Conservation (phyloP, 129 eudicot species). For the Tagetes erecta region DNA sequence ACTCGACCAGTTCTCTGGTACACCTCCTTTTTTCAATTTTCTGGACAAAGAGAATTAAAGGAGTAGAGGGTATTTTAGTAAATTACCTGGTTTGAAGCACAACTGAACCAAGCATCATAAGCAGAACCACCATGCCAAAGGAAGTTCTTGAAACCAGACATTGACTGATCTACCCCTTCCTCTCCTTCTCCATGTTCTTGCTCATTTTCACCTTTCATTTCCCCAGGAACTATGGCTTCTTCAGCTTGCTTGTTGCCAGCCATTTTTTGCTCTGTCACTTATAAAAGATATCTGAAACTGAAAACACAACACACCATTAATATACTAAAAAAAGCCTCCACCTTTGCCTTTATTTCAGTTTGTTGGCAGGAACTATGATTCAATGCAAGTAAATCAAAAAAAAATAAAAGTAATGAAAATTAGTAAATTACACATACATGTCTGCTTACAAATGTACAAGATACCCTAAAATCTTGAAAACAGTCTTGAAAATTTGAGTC, state of each 20-base stretch:
- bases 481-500: neutral
- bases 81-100: slow-evolving; percentile 75
- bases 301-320: slow-evolving; percentile 16
- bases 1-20: too few species aligned
- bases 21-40: too few species aligned
- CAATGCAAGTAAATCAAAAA: neutral
- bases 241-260: slow-evolving; percentile 55
- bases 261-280: slow-evolving; percentile 38
- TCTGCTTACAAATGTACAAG: slow-evolving; percentile 12
- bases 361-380: slow-evolving; percentile 32
- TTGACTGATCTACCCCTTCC: slow-evolving; percentile 39
- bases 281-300: slow-evolving; percentile 30
- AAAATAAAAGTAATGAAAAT: slow-evolving; percentile 14
- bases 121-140: slow-evolving; percentile 93
- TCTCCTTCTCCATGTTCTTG: slow-evolving; percentile 47
- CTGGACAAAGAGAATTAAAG: too few species aligned
- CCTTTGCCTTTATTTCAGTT: slow-evolving; percentile 27
- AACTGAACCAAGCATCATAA: slow-evolving; percentile 92
- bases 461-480: slow-evolving; percentile 29
- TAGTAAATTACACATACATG: neutral
- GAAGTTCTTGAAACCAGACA: slow-evolving; percentile 53
- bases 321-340: slow-evolving; percentile 15
- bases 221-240: slow-evolving; percentile 57
- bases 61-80: slow-evolving; percentile 6
- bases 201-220: slow-evolving; percentile 43